Evolutionary conservation across 495 filamentous ascomycete species (phyloP).

Genomic region (Penicillium malachiteum): DNA sequence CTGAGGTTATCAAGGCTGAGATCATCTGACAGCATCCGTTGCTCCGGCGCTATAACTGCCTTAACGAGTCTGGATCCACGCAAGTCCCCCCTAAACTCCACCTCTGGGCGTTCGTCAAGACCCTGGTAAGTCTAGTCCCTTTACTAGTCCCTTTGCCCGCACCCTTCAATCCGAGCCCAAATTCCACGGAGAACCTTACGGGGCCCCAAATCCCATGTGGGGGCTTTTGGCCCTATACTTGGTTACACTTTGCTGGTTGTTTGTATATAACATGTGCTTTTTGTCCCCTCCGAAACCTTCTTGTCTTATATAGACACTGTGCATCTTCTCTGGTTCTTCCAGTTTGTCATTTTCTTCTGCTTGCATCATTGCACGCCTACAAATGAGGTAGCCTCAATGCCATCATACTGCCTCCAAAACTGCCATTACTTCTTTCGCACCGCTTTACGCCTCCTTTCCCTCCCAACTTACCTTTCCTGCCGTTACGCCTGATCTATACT

Average conservation of each 20-base stretch:
- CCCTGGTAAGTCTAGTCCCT: conserved; percentile 2
- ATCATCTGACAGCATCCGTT: conserved; percentile 37
- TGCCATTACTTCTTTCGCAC: conserved; percentile 93
- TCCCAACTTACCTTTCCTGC: conserved; percentile 72
- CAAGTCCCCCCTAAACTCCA: neutral
- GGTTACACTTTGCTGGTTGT: no score
- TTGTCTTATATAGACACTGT: neutral
- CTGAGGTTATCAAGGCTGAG: conserved; percentile 10
- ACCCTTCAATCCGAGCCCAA: conserved; percentile 24
- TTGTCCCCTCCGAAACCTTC: neutral
- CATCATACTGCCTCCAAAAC: conserved; percentile 78
- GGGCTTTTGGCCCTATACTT: neutral
- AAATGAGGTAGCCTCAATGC: conserved; percentile 57
- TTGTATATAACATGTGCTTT: conserved; percentile 1
- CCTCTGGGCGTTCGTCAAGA: neutral
- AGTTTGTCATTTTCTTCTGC: neutral
- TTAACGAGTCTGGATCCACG: neutral
- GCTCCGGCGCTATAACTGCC: conserved; percentile 32
- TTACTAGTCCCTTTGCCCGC: conserved; percentile 11
- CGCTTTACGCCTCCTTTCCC: conserved; percentile 76
- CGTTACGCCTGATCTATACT: conserved; percentile 59
- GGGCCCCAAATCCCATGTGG: neutral
- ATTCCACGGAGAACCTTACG: neutral
- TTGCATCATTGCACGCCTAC: conserved; percentile 1
- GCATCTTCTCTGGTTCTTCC: neutral